Evolutionary conservation across 441 rosid genomes (phyloP).

Genomic region (Adansonia grandidieri): DNA sequence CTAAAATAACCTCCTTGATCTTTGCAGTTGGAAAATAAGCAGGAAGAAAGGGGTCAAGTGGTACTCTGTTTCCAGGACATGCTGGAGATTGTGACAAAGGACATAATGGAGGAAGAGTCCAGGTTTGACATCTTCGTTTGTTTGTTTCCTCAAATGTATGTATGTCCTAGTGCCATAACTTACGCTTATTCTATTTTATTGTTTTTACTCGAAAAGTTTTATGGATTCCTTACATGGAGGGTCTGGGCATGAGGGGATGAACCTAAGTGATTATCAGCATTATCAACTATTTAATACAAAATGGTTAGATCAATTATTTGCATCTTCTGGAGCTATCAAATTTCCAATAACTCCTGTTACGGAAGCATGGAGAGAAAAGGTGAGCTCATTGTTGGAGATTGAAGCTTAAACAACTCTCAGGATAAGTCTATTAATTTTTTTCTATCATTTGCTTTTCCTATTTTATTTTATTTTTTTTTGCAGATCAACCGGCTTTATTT

Average conservation of each 20-base stretch:
- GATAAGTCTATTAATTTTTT: background rate
- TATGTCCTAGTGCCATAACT: conserved; percentile 21
- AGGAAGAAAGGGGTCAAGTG: conserved; percentile 81
- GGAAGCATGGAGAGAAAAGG: conserved; percentile 99
- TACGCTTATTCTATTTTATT: conserved; percentile 24
- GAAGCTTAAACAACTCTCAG: conserved; percentile 5
- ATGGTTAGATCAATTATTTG: conserved; percentile 52
- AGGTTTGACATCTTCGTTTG: conserved; percentile 50
- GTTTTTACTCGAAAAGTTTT: conserved; percentile 50
- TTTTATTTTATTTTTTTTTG: conserved; percentile 15
- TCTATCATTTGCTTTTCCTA: conserved; percentile 16
- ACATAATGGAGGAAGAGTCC: conserved; percentile 83
- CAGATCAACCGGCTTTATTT: conserved; percentile 91
- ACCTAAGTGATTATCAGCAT: conserved; percentile 57
- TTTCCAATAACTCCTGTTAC: conserved; percentile 76
- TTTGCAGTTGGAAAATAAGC: conserved; percentile 72
- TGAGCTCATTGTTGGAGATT: conserved; percentile 30
- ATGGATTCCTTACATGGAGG: conserved; percentile 77
- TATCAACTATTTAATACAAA: conserved; percentile 65
- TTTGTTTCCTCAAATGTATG: conserved; percentile 20
- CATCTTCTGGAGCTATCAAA: conserved; percentile 86
- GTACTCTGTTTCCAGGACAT: conserved; percentile 98
- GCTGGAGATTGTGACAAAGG: conserved; percentile 95
- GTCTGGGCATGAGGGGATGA: conserved; percentile 67
- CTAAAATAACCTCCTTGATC: conserved; percentile 23